Percentiles rank a stretch among this genome's conserved stretches.
These are phyloP conservation scores for Aspergillus sp. DNA, from an alignment of 2,329 filamentous ascomycete genomes.

Conservation along the genomic window DNA sequence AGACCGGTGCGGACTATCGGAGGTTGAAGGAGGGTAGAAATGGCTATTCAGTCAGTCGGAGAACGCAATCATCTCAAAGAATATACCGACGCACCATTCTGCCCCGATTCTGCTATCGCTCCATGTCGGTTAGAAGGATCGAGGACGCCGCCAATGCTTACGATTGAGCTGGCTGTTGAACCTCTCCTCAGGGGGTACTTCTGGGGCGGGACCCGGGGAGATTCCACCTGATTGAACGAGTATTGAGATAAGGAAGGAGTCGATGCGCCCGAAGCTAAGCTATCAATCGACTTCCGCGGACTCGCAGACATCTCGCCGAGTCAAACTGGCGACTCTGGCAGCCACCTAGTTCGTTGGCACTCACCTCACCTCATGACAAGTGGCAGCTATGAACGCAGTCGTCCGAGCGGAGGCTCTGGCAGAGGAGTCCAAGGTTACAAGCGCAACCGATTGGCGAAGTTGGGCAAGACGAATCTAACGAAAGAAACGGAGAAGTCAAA, in stretches of 20 bases:
- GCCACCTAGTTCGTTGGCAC: constrained; percentile 30
- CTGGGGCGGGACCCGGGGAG: constrained; percentile 34
- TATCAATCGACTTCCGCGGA: constrained; percentile 66
- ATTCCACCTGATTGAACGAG: constrained; percentile 37
- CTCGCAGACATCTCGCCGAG: constrained; percentile 59
- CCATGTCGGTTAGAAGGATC: constrained; percentile 64
- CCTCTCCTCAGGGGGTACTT: constrained; percentile 58
- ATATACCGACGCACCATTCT: constrained; percentile 64
- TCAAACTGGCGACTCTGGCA: constrained; percentile 34
- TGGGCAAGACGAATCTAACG: neutral
- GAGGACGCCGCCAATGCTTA: constrained; percentile 80
- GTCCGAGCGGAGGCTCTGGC: constrained; percentile 1
- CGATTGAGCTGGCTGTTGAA: constrained; percentile 83
- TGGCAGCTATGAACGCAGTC: constrained; percentile 16
- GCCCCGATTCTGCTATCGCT: constrained; percentile 70
- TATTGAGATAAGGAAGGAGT: constrained; percentile 54
- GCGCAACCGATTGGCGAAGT: neutral
- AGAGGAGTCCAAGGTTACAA: neutral
- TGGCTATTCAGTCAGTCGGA: constrained; percentile 56
- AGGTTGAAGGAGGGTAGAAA: constrained; percentile 88
- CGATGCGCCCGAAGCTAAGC: constrained; percentile 57
- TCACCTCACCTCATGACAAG: constrained; percentile 39
- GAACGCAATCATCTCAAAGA: neutral
- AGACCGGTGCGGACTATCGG: constrained; percentile 88
- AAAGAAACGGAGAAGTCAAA: neutral